Base-by-base conservation (phyloP, 352 stramenopile species). In the Phytophthora pisi region DNA sequence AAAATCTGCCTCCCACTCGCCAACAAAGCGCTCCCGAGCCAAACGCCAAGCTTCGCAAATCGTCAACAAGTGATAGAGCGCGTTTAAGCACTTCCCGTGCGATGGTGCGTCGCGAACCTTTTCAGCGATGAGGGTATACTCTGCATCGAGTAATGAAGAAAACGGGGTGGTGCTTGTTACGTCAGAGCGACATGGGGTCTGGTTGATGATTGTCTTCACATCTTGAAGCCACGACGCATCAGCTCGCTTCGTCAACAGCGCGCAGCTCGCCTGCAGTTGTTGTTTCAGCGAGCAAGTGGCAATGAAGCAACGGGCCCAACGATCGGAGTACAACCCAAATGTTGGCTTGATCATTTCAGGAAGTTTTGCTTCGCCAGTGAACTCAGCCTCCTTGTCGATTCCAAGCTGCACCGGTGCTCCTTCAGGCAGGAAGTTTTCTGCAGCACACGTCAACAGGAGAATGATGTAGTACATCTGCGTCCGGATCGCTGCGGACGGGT, bases 51-150 rank as follows among this genome's bases (percentile, higher is more conserved):
- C 71, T 38, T 66, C 38, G 6, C 76, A 79, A 1, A 84, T 61
- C 26, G 75, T 77, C 34, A 84, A 64, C 52, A 88, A 56, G 43
- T 86, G 70, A 47, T 91, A 93, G 4, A 91, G 11, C 16, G 76
- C 81, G 50, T 93, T 90, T 42, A 91, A 47, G 31, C 86, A 93
- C 24, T 74, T 82, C 1, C 71, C 72, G 51, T 90, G 82, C n/a
- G 84, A 90, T 34, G 79, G 69, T 10, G 82, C 84, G 6, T 34
- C 43, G 26, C 61, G 75, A 13, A 89, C 53, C 11, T 64, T 83
- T 42, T 69, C 42, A 26, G 70, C 38, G 2, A 87, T 38, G 20
- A 74, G 51, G 5, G 43, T 34, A 26, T 81, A 69, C 42, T 87
- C 80, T 13, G 34, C 23, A 43, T 20, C 47, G 8, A 66, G 7